Evolutionary conservation across 495 filamentous ascomycete genomes (phyloP), one percentile per base, ranked within the genome.

Genomic region (Aspergillus taichungensis): DNA sequence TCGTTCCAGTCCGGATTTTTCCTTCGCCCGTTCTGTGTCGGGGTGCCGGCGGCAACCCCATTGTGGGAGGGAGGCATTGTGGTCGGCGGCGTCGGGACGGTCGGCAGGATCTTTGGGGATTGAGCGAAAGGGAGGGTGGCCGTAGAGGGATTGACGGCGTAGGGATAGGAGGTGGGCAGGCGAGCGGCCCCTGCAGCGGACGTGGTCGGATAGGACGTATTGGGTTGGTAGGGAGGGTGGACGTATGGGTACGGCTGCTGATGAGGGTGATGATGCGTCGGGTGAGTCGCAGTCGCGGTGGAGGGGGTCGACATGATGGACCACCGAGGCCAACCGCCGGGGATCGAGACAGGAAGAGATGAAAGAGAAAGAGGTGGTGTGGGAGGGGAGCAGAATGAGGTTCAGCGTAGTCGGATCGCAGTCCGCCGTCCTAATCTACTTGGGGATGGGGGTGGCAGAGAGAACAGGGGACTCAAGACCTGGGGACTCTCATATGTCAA

Each of bases 251-350:
- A 84, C 56, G 76, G 76, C 51, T 80, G 80, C 56, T 84, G 83
- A 53, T 84, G 83, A 52, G 79, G 80, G 55, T 84, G 83, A 53
- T 84, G 83, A 52, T 52, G 52, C 46, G 78, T 78, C 51, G 79
- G 76, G 59, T 85, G 75, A 52, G 85, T 87, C 51, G 85, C 82
- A 49, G 83, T 87, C 37, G 83, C 84, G 38, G 83, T 87, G 38
- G 86, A 89, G 37, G 87, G 87, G 12, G 86, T 88, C 69, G 87
- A 91, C 87, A 94, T 94, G 58, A 55, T 68, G 64, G 50, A 62
- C 44, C 39, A 49, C 53, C 48, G 44, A 56, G 54, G 54, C 53
- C 56, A 34, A 54, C 59, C 56, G 61, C 54, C 60, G 50, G 61
- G 88, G 39, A 24, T 37, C 37, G 11, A 29, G 28, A 6, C 30